These are phyloP conservation scores for Magnaporthiopsis poae DNA, from an alignment of 2,329 filamentous ascomycete genomes.

Conservation along the genomic window DNA sequence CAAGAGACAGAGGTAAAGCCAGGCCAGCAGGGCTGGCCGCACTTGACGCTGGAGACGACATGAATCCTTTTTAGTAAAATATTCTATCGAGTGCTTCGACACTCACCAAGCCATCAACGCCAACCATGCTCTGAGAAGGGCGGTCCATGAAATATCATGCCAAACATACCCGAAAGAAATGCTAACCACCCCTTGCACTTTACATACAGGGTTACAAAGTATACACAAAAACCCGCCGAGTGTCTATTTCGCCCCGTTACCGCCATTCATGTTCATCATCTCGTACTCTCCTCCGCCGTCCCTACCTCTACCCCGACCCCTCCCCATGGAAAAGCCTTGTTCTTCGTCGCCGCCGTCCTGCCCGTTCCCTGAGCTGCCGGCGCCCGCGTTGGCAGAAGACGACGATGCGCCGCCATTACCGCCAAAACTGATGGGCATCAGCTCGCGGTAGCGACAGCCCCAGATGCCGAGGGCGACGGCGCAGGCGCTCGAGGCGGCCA, in stretches of 20 bases:
- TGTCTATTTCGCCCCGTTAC: background rate
- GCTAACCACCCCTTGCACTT: background rate
- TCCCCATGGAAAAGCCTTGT: slow-evolving; percentile 39
- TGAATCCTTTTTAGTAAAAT: no score
- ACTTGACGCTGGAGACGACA: no score
- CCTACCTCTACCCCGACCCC: slow-evolving; percentile 41
- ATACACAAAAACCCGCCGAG: background rate
- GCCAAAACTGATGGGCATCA: slow-evolving; percentile 80
- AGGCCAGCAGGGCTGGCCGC: no score
- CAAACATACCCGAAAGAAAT: background rate
- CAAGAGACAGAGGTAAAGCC: no score
- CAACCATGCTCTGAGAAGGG: no score
- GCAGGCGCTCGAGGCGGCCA: slow-evolving; percentile 35
- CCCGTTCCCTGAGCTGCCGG: slow-evolving; percentile 12
- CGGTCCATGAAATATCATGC: no score
- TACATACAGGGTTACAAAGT: background rate
- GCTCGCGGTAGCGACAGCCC: slow-evolving; percentile 82
- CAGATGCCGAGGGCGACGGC: slow-evolving; percentile 64
- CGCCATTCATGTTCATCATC: slow-evolving; percentile 46
- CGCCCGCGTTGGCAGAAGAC: slow-evolving; percentile 15
- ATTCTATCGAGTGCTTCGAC: no score
- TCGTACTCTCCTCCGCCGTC: slow-evolving; percentile 54
- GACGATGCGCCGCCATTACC: slow-evolving; percentile 32
- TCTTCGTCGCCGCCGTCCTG: slow-evolving; percentile 30
- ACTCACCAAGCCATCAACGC: no score